Evolutionary conservation across 2,329 filamentous ascomycete genomes (phyloP).

Genomic region (Alternaria arborescens): DNA sequence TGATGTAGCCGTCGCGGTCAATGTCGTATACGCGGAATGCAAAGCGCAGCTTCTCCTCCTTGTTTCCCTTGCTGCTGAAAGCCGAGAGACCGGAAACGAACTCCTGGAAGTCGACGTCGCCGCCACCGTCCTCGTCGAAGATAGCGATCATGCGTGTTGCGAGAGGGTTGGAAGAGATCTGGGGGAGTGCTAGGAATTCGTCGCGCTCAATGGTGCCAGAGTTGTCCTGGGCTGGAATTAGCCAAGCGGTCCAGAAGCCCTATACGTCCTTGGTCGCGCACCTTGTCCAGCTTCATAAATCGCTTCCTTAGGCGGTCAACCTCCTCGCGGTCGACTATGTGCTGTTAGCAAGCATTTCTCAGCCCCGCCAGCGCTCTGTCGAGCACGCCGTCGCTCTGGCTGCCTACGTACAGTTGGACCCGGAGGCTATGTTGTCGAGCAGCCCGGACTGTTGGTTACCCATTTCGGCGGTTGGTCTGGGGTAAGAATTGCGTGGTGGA

Average conservation of each 20-base stretch:
- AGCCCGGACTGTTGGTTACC: conserved; percentile 70
- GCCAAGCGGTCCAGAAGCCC: not conserved
- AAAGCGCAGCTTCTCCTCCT: conserved; percentile 97
- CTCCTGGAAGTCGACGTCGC: conserved; percentile 98
- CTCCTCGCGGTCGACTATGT: conserved; percentile 91
- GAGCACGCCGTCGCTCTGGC: conserved; percentile 23
- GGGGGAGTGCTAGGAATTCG: conserved; percentile 94
- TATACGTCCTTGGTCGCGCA: conserved; percentile 51
- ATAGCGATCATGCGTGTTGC: conserved; percentile 99
- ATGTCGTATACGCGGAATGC: conserved; percentile 99
- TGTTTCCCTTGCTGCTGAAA: conserved; percentile 98
- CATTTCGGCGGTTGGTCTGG: conserved; percentile 51
- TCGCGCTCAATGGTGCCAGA: conserved; percentile 98
- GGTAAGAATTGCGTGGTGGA: conserved; percentile 22
- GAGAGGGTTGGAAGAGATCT: conserved; percentile 97
- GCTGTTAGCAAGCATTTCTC: conserved; percentile 38
- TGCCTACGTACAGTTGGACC: conserved; percentile 82
- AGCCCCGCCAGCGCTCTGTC: conserved; percentile 37
- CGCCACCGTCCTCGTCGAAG: conserved; percentile 97
- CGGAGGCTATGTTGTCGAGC: conserved; percentile 94
- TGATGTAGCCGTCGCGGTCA: conserved; percentile 97
- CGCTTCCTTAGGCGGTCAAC: conserved; percentile 94
- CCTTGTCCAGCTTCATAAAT: conserved; percentile 99
- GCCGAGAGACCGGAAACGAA: conserved; percentile 95
- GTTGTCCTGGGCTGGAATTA: conserved; percentile 73